Evolutionary conservation across 305 asterid species (phyloP), one percentile per base, ranked within the genome.

Genomic region (Solanum chacoense): DNA sequence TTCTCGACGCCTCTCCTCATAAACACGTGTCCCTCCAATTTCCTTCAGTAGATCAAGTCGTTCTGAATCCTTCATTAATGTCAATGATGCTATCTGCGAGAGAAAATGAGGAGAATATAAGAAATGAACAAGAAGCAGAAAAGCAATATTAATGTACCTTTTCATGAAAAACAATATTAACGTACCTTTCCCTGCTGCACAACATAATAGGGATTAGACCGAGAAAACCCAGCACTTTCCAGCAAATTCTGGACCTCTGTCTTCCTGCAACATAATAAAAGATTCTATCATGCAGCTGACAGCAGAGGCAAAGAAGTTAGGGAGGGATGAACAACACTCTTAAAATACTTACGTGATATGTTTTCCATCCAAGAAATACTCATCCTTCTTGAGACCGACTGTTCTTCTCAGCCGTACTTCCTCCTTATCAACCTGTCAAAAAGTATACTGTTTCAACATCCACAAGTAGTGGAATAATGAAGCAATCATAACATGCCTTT

Each of bases 171-270:
- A 88, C 36, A 83, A 67, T 32, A 35, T 83, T 42, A 37, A 26
- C 93, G 40, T 93, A 96, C 99, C 91, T 97, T 97, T 75, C 99
- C 99, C 92, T 97, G 99, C 93, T 97, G 99, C 93, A 97, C 99
- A 85, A 97, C 99, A 91, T 97, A 97, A 92, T 97, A 97, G 40
- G 99, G 99, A 94, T 97, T 97, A 85, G 99, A 96, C 90, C 99
- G 99, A 91, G 99, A 97, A 91, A 97, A 97, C 85, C 99, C 99
- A 55, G 99, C 99, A 96, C 99, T 97, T 92, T 97, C 99, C 85
- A 97, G 98, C 92, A 97, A 94, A 92, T 97, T 96, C 98, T 95
- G 96, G 90, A 97, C 99, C 91, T 97, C 99, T 88, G 98, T 96
- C 93, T 97, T 97, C 94, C 99, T 97, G 96, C 91, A 93, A 90